phyloP scores from a whole-genome alignment of 495 filamentous ascomycete species.

The Penicillium samsonianum region DNA sequence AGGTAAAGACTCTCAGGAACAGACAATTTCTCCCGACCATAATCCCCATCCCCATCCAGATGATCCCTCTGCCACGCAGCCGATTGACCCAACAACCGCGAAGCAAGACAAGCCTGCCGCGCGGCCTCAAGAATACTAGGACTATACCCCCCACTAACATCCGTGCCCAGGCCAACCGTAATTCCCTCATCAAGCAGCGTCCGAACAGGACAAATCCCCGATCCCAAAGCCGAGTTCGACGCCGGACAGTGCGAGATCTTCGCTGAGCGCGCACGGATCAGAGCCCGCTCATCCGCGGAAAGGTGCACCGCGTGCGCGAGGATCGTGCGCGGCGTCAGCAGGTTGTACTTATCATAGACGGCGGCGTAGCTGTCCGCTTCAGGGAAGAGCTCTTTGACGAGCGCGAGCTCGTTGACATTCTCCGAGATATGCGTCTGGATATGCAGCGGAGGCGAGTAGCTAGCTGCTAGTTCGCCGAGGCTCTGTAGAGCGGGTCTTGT shows the following conservation, averaged over 20 bases:
- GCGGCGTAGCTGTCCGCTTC: slow-evolving; percentile 61
- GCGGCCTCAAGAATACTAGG: slow-evolving; percentile 76
- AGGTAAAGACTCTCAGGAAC: slow-evolving; percentile 90
- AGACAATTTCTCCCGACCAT: slow-evolving; percentile 56
- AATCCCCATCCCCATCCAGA: not conserved
- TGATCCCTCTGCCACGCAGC: slow-evolving; percentile 8
- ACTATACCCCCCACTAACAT: slow-evolving; percentile 84
- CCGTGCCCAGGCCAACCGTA: slow-evolving; percentile 81
- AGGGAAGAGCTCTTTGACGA: slow-evolving; percentile 74
- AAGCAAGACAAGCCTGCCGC: slow-evolving; percentile 74
- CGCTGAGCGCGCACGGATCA: slow-evolving; percentile 60
- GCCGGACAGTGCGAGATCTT: slow-evolving; percentile 86
- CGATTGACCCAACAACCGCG: slow-evolving; percentile 47
- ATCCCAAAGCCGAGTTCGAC: slow-evolving; percentile 76
- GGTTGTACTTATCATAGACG: slow-evolving; percentile 73
- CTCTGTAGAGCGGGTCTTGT: slow-evolving; percentile 54
- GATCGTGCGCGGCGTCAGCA: slow-evolving; percentile 73
- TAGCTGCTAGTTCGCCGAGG: slow-evolving; percentile 64
- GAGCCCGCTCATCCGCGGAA: slow-evolving; percentile 56
- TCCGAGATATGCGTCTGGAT: slow-evolving; percentile 94
- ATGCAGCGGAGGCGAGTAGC: slow-evolving; percentile 56
- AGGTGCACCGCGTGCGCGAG: slow-evolving; percentile 88
- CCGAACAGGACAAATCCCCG: slow-evolving; percentile 71
- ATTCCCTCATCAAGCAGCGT: slow-evolving; percentile 72
- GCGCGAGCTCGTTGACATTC: slow-evolving; percentile 68